Percentiles rank a stretch among this genome's conserved stretches.
Evolutionary conservation across 306 rosid species (phyloP).

Genomic region (Glycine latifolia): DNA sequence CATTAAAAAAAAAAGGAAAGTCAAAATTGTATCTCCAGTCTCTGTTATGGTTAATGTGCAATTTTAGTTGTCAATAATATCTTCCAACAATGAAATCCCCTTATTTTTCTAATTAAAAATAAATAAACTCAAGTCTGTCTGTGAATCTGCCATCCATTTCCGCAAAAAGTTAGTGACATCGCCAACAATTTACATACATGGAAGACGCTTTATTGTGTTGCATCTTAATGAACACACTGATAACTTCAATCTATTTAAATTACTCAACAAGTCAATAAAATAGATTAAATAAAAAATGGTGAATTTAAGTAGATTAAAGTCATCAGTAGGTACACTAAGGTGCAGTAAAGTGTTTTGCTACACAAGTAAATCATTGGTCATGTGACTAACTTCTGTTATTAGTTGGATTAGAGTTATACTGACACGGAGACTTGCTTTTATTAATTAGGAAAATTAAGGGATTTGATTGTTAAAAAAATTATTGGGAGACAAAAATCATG

Average conservation of each 20-base stretch:
- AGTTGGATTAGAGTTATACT: neutral
- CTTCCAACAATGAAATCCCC: too few relatives aligned
- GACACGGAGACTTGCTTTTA: neutral
- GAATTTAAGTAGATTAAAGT: neutral
- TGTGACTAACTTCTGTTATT: neutral
- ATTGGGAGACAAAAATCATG: neutral
- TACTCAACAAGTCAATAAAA: neutral
- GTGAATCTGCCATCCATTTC: too few relatives aligned
- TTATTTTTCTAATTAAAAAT: too few relatives aligned
- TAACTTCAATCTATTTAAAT: neutral
- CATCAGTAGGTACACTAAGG: neutral
- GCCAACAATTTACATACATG: neutral
- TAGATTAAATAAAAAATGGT: neutral
- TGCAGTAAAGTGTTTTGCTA: neutral
- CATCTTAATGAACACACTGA: neutral
- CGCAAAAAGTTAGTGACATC: too few relatives aligned
- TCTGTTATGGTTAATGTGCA: too few relatives aligned
- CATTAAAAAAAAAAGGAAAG: too few relatives aligned
- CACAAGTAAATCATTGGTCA: neutral
- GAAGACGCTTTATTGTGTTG: neutral
- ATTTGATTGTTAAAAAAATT: neutral
- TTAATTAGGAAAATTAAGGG: neutral
- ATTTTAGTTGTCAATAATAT: too few relatives aligned
- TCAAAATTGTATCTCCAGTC: too few relatives aligned
- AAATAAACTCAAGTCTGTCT: too few relatives aligned